Conservation (phyloP, 2,329 filamentous ascomycete genomes). For the Aspergillus costaricaensis region DNA sequence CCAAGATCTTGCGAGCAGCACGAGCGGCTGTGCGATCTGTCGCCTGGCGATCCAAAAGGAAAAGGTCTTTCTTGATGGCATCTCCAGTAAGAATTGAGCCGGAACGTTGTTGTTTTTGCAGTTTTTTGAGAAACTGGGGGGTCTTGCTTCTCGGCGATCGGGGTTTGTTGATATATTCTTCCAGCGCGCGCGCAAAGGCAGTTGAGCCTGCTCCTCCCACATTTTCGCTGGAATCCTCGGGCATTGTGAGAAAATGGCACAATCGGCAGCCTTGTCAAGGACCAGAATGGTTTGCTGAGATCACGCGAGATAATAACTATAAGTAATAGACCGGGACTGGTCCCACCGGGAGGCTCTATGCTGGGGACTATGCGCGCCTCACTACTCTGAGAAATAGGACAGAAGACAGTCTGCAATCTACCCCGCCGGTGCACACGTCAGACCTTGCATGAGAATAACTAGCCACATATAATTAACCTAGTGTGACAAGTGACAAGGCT, state of each 20-base stretch:
- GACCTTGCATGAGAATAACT: background rate
- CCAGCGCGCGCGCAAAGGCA: background rate
- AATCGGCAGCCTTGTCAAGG: too few species aligned
- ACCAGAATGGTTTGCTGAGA: too few species aligned
- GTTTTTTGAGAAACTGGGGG: background rate
- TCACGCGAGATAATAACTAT: background rate
- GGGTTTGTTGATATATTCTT: conserved; percentile 3
- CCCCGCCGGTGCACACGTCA: background rate
- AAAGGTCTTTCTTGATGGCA: background rate
- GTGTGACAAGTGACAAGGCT: too few species aligned
- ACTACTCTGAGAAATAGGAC: too few species aligned
- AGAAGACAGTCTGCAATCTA: background rate
- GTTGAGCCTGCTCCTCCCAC: background rate
- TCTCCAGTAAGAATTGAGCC: background rate
- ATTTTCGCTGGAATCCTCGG: background rate
- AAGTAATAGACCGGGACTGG: background rate
- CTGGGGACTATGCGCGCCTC: background rate
- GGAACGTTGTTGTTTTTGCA: background rate
- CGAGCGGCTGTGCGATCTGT: background rate
- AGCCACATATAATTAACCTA: background rate
- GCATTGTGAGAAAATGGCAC: background rate
- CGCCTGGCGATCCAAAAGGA: background rate
- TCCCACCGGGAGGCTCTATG: background rate
- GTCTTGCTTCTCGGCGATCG: conserved; percentile 6
- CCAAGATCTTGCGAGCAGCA: background rate